phyloP scores from a whole-genome alignment of 2,329 filamentous ascomycete genomes.

The Apiospora pterosperma region DNA sequence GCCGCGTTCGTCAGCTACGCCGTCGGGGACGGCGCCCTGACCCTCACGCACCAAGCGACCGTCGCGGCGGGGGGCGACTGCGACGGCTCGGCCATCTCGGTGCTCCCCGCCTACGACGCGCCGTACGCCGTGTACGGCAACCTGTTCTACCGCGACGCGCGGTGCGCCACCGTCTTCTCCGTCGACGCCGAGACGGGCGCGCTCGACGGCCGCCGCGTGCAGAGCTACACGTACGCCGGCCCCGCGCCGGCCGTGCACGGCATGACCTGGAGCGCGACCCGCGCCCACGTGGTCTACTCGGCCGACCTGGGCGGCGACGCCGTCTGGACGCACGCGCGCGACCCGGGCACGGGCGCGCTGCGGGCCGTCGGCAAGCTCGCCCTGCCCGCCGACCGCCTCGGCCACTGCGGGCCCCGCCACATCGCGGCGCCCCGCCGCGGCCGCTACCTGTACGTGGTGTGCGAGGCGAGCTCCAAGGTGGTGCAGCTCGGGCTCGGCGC shows the following conservation, averaged over 20 bases:
- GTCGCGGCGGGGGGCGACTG: slow-evolving; percentile 6
- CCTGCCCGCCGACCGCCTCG: slow-evolving; percentile 9
- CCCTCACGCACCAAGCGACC: slow-evolving; percentile 6
- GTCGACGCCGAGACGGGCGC: slow-evolving; percentile 1
- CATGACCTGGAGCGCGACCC: slow-evolving; percentile 41
- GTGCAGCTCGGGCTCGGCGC: slow-evolving; percentile 16
- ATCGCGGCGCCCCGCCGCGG: slow-evolving; percentile 21
- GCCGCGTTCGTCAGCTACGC: slow-evolving; percentile 8
- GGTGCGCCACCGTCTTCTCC: slow-evolving; percentile 7
- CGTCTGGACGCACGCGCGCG: slow-evolving; percentile 29
- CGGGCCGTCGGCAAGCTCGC: slow-evolving; percentile 7
- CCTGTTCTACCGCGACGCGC: slow-evolving; percentile 5
- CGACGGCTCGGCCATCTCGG: slow-evolving; percentile 8
- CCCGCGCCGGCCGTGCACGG: slow-evolving; percentile 43
- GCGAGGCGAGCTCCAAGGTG: slow-evolving; percentile 23
- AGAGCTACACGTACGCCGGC: slow-evolving; percentile 41
- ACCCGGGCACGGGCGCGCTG: slow-evolving; percentile 15
- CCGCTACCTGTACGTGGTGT: slow-evolving; percentile 21
- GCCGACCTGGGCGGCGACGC: slow-evolving; percentile 44
- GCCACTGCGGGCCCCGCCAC: slow-evolving; percentile 23
- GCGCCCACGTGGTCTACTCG: slow-evolving; percentile 39
- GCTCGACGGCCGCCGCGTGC: slow-evolving; percentile 21
- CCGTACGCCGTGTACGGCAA: slow-evolving; percentile 6
- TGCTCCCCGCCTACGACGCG: slow-evolving; percentile 3
- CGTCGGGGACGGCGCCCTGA: neutral